Evolutionary conservation across 345 rosid genomes (phyloP), one percentile per base, ranked within the genome.

Genomic region (Populus nigra): DNA sequence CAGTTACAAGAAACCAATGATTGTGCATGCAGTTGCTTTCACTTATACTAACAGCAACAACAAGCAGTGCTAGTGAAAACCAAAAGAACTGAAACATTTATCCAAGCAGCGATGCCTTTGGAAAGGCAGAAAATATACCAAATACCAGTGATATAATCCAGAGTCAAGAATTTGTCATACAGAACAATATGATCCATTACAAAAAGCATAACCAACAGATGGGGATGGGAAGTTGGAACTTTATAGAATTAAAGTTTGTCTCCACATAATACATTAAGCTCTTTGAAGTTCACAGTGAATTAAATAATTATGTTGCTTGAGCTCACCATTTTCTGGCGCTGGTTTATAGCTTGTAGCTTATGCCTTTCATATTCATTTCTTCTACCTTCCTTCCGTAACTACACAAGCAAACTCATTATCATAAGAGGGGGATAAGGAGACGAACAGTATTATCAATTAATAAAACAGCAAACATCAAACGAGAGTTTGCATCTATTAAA

Each of bases 351-450:
- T 87, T 93, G 99, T 82, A 96, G 85, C 81, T 93, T 96, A 82
- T 96, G 99, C 87, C 98, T 91, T 88, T 96, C 99, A 80, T 92
- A 93, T 83, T 96, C 99, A 73, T 93, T 96, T 88, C 93, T 92
- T 76, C 99, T 86, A 76, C 98, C 99, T 80, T 96, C 98, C 86
- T 96, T 96, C 73, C 91, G 88, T 76, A 96, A 85, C 99, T 96
- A 91, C 77, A 76, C 57, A 71, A 31, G 80, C 83, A 85, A 39
- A 69, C 25, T 59, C 29, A 75, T 47, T 50, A 79, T 70, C 57
- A 72, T n/a, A 73, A 79, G 53, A 65, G 38, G 35, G 57, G 62
- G 17, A 33, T 23, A 68, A 39, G 35, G 9, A 55, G 31, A 63
- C 36, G 43, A 20, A 20, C 9, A 53, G 33, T 20, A 71, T 33